Conservation (phyloP, 345 rosid genomes). For the Reutealis trisperma region DNA sequence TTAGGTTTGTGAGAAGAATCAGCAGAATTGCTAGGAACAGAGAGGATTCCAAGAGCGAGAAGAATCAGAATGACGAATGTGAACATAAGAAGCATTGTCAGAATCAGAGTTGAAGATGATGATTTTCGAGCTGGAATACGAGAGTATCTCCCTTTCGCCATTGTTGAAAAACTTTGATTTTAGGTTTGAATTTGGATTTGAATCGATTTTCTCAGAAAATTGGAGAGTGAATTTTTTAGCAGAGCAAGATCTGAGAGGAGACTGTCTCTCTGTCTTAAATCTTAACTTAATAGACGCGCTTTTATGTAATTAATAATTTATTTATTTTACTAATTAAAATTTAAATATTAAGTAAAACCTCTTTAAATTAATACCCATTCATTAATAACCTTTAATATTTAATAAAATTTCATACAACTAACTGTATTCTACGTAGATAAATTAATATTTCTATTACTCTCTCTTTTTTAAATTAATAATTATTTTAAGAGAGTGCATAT, state of each 20-base stretch:
- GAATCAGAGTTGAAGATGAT: constrained; percentile 53
- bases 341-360: too few relatives aligned
- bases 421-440: too few relatives aligned
- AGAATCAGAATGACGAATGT: constrained; percentile 69
- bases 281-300: not conserved
- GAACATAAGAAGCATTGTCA: constrained; percentile 53
- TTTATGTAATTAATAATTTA: too few relatives aligned
- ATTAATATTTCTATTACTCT: too few relatives aligned
- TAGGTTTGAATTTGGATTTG: too few relatives aligned
- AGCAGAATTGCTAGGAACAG: constrained; percentile 57
- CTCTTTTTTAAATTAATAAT: too few relatives aligned
- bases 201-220: not conserved
- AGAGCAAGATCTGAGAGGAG: not conserved
- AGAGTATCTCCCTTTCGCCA: constrained; percentile 64
- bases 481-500: too few relatives aligned
- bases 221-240: not conserved
- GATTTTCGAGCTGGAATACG: constrained; percentile 61
- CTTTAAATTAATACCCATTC: too few relatives aligned
- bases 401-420: too few relatives aligned
- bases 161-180: constrained; percentile 11
- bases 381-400: too few relatives aligned
- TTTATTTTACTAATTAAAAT: too few relatives aligned
- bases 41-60: constrained; percentile 70
- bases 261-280: not conserved
- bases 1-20: constrained; percentile 51